Conservation (phyloP, 345 rosid genomes). For the Geranium rotundifolium region DNA sequence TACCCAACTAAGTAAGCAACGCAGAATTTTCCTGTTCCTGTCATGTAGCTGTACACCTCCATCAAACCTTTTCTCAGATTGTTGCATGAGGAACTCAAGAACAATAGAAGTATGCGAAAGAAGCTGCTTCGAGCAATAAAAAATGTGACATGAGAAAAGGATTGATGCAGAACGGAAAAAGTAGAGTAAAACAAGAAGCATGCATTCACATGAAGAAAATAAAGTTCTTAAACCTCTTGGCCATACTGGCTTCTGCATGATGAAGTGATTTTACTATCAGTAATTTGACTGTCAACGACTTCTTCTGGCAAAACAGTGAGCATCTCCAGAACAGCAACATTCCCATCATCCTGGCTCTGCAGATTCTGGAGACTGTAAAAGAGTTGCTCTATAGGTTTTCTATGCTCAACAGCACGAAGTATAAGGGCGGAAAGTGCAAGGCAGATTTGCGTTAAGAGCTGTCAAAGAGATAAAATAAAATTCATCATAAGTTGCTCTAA, state of each 20-base stretch:
- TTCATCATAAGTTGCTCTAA: conserved; percentile 1
- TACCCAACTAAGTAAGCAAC: conserved; percentile 97
- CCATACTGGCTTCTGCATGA: conserved; percentile 49
- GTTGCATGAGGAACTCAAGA: conserved; percentile 76
- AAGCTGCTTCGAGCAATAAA: conserved; percentile 33
- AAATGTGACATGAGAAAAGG: conserved; percentile 5
- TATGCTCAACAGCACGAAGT: conserved; percentile 58
- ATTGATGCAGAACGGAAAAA: not conserved
- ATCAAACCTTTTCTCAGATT: conserved; percentile 56
- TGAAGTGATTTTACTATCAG: conserved; percentile 42
- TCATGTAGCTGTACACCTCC: conserved; percentile 43
- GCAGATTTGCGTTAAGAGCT: conserved; percentile 94
- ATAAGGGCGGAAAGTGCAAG: conserved; percentile 80
- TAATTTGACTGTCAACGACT: conserved; percentile 50
- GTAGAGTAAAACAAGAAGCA: conserved; percentile 5
- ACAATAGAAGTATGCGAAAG: conserved; percentile 73
- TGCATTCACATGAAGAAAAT: not conserved
- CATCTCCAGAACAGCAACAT: conserved; percentile 81
- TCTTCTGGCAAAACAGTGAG: conserved; percentile 96
- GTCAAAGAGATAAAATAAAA: conserved; percentile 19
- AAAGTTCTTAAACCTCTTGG: conserved; percentile 41
- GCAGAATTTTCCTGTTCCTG: conserved; percentile 62
- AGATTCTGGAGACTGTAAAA: conserved; percentile 71
- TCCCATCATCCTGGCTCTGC: conserved; percentile 64
- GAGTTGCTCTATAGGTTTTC: conserved; percentile 75